Evolutionary conservation across 805 yeast species (phyloP), one percentile per base, ranked within the genome.

Genomic region (Saturnispora mendoncae): DNA sequence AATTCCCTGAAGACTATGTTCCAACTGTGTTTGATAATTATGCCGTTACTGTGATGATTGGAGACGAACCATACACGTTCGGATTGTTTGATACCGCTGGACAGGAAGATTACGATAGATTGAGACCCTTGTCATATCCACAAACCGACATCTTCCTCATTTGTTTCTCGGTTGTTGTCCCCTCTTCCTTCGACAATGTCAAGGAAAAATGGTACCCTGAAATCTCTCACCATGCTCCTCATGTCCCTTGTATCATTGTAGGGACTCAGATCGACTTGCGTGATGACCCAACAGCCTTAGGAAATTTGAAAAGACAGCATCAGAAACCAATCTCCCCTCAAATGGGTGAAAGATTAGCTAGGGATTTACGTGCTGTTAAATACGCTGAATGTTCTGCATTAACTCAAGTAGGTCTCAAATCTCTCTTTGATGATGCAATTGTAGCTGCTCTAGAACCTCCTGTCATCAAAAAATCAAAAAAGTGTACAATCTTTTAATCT

Each of bases 61-160:
- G 97, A 39, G 97, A 92, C 61, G 97, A 88, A 65, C 97, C 98
- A 36, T 88, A 85, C 62, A 92, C 97, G 14, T 74, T 90, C 55
- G 97, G 97, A n/a, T 70, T 90, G 47, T 90, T 92, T 58, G 98
- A 90, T 69, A 90, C 98, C 27, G 98, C 98, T 23, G 98, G 98
- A 39, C 98, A 90, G 71, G 98, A 90, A 74, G 98, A 90, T 71
- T 90, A 92, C 64, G 98, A 90, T 68, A 78, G 98, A 60, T 71
- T 90, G 59, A 84, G 98, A 67, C 98, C 98, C 7, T 74, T 92
- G 54, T 82, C 94, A 43, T 90, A 90, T 64, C 97, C 98, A 14
- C 92, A 94, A 41, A 92, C 98, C 4, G 98, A 90, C 64, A 96
- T 90, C 35, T 90, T 90, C 60, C 71, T 90, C 53, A 95, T 90